These are phyloP conservation scores for Smittium mucronatum DNA, from an alignment of 371 early-diverging fungal genomes.

Conservation along the genomic window DNA sequence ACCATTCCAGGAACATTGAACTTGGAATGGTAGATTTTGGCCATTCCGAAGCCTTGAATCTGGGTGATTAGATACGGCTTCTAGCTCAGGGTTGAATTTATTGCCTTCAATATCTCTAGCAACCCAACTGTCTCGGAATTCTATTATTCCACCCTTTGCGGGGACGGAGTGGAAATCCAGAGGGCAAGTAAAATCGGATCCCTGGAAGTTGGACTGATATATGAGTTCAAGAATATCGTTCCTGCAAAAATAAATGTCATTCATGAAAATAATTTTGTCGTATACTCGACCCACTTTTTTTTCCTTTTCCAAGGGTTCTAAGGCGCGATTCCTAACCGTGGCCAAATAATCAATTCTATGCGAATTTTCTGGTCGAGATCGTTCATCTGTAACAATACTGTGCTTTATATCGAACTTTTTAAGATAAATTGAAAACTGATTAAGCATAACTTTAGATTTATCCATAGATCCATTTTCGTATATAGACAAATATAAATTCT, in stretches of 20 bases:
- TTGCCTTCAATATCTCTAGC: constrained; percentile 34
- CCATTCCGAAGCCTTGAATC: constrained; percentile 18
- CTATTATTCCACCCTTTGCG: constrained; percentile 12
- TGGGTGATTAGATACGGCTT: constrained; percentile 14
- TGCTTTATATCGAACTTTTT: constrained; percentile 20
- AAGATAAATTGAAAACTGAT: constrained; percentile 15
- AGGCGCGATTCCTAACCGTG: constrained; percentile 30
- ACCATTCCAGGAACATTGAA: constrained; percentile 42
- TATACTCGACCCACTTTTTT: neutral
- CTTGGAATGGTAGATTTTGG: constrained; percentile 28
- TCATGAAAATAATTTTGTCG: constrained; percentile 31
- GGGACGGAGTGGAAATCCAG: constrained; percentile 24
- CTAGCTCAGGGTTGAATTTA: no score
- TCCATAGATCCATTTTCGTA: constrained; percentile 34
- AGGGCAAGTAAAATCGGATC: constrained; percentile 33
- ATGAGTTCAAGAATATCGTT: constrained; percentile 37
- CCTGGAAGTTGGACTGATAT: constrained; percentile 23
- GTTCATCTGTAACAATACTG: constrained; percentile 13
- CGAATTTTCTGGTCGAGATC: neutral
- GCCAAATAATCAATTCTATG: constrained; percentile 40
- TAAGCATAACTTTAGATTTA: constrained; percentile 24
- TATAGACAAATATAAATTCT: constrained; percentile 22
- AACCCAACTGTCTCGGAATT: constrained; percentile 39
- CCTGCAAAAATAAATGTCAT: constrained; percentile 38
- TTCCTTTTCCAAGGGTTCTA: constrained; percentile 26